Evolutionary conservation across 176 grass and related monocot species (phyloP).

Genomic region (Hyparrhenia diplandra): DNA sequence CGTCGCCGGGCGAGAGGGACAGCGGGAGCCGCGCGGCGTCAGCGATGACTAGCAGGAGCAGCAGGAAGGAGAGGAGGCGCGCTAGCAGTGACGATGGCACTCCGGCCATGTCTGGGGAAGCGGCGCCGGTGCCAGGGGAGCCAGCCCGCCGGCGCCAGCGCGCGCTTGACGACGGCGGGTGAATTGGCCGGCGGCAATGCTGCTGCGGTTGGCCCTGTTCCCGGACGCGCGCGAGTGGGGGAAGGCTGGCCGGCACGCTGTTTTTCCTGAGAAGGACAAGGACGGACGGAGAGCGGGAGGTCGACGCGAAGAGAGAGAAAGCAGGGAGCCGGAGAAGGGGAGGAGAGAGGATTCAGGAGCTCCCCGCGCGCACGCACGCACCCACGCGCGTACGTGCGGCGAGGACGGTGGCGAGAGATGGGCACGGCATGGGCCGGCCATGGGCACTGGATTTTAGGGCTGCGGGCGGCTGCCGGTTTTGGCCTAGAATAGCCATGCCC

Average conservation of each 20-base stretch:
- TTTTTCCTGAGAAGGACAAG: neutral
- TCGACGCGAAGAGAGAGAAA: conserved; percentile 11
- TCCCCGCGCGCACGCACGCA: neutral
- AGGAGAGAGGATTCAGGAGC: conserved; percentile 28
- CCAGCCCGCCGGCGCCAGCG: conserved; percentile 51
- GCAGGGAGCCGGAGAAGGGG: neutral
- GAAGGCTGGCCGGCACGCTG: neutral
- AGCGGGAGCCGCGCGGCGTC: conserved; percentile 19
- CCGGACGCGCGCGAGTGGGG: neutral
- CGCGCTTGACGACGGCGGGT: conserved; percentile 56
- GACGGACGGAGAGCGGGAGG: neutral
- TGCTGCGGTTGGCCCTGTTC: neutral
- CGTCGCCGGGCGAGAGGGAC: conserved; percentile 6
- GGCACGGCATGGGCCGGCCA: neutral
- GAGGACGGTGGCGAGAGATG: conserved; percentile 26
- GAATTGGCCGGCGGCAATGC: conserved; percentile 3
- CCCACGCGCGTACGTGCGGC: conserved; percentile 5
- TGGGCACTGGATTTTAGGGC: neutral
- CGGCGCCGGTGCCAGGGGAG: conserved; percentile 19
- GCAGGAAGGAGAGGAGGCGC: neutral
- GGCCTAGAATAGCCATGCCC: conserved; percentile 16
- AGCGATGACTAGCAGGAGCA: too few species aligned
- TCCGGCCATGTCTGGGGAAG: conserved; percentile 30
- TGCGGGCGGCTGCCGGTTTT: neutral
- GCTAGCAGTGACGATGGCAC: conserved; percentile 1